Evolutionary conservation across 768 basidiomycete genomes (phyloP), one percentile per base, ranked within the genome.

Genomic region (Termitomyces sp.): DNA sequence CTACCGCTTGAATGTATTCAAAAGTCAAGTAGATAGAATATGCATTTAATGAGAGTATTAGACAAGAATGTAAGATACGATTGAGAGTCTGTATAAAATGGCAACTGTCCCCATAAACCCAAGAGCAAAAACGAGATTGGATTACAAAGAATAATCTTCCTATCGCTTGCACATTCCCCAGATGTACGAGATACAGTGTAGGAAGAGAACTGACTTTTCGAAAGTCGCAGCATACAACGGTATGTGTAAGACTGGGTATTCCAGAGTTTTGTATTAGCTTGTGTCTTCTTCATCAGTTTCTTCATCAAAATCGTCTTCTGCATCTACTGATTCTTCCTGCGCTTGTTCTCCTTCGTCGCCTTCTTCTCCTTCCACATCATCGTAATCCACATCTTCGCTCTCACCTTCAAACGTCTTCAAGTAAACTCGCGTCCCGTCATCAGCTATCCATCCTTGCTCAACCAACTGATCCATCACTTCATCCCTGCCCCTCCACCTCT

Each of bases 391-490:
- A 3, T 65, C 67, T 15, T 68, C 70, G 6, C 54, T 65, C 11
- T 70, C 75, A 13, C 70, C 69, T n/a, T 70, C 66, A 31, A 66
- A 73, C 16, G 63, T 66, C 22, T 73, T 68, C 18, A 75, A 66
- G 24, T 63, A 59, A 4, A 77, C 64, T 42, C 62, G 66, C 27
- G 49, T 54, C 27, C 65, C 63, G 55, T 63, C 58, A 9, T 64
- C 52, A 7, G 67, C 63, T 67, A 66, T 65, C 57, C 69, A 73
- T 18, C 79, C 78, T 6, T 61, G 49, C 16, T 73, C 65, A 16
- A 80, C 74, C 33, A 82, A 67, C 20, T 58, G 60, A 60, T 79
- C 77, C 9, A 81, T 60, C 15, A 72, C 70, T 13, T 36, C 20
- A 57, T 81, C 81, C 30, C 57, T 62, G 12, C 74, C 72, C 22